Conservation (phyloP, 352 stramenopile species). For the Phytopythium boreale region DNA sequence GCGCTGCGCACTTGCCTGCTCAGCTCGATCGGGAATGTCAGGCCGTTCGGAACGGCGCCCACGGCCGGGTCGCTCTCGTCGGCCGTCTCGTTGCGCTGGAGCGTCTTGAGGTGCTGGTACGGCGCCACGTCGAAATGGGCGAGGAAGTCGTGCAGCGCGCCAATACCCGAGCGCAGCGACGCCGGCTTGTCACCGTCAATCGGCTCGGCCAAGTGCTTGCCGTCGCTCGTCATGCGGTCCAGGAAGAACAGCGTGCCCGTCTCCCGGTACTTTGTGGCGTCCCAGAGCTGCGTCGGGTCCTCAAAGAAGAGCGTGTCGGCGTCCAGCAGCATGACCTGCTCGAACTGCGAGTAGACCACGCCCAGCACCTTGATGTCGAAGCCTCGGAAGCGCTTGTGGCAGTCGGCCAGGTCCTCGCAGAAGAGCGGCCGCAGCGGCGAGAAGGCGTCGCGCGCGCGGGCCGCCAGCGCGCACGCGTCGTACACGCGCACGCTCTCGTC, state of each 20-base stretch:
- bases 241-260: conserved; percentile 62
- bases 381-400: conserved; percentile 35
- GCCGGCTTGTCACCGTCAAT: conserved; percentile 11
- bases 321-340: conserved; percentile 71
- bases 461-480: conserved; percentile 50
- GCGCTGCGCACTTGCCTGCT: conserved; percentile 32
- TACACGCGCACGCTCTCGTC: conserved; percentile 45
- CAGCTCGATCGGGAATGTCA: conserved; percentile 25
- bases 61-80: conserved; percentile 21
- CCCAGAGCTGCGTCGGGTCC: conserved; percentile 52
- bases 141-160: conserved; percentile 48
- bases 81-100: conserved; percentile 25
- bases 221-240: conserved; percentile 37
- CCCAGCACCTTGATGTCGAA: conserved; percentile 62
- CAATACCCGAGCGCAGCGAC: conserved; percentile 11
- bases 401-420: conserved; percentile 42
- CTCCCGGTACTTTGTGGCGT: conserved; percentile 39
- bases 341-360: conserved; percentile 63
- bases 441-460: conserved; percentile 17
- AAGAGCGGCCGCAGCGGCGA: conserved; percentile 36
- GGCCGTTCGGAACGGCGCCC: conserved; percentile 24
- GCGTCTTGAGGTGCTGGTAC: conserved; percentile 16
- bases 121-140: conserved; percentile 44
- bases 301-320: conserved; percentile 63
- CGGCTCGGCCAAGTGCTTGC: conserved; percentile 40